phyloP scores from a whole-genome alignment of 371 early-diverging fungal species.

The Synchytrium microbalum region DNA sequence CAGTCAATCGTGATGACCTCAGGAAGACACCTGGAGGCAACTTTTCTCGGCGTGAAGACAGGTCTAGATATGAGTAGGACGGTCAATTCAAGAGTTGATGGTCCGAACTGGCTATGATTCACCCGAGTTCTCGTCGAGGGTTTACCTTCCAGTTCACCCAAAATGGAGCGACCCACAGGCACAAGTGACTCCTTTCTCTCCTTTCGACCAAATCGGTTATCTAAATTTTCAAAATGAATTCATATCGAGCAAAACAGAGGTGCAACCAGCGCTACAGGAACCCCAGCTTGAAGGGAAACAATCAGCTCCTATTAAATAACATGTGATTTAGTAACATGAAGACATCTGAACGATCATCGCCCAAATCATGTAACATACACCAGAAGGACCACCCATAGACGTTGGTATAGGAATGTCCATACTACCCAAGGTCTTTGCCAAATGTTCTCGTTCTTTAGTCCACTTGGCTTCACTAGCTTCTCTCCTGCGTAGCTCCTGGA shows the following conservation, averaged over 20 bases:
- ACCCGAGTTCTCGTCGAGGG: background rate
- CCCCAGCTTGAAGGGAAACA: background rate
- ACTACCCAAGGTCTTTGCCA: conserved; percentile 22
- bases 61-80: conserved; percentile 2
- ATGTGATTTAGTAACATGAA: background rate
- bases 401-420: conserved; percentile 17
- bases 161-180: background rate
- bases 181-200: background rate
- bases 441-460: conserved; percentile 62
- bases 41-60: conserved; percentile 48
- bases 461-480: conserved; percentile 68
- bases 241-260: too few species aligned
- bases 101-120: background rate
- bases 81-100: background rate
- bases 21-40: conserved; percentile 68
- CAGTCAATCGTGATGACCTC: conserved; percentile 58
- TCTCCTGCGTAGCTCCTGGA: conserved; percentile 65
- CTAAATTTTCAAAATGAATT: too few species aligned
- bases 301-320: background rate
- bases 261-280: background rate
- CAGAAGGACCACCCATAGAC: background rate
- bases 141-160: background rate
- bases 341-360: background rate
- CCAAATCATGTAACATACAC: background rate
- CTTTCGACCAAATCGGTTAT: background rate